Conservation (phyloP, 768 basidiomycete genomes). For the Pleurotus eryngii region DNA sequence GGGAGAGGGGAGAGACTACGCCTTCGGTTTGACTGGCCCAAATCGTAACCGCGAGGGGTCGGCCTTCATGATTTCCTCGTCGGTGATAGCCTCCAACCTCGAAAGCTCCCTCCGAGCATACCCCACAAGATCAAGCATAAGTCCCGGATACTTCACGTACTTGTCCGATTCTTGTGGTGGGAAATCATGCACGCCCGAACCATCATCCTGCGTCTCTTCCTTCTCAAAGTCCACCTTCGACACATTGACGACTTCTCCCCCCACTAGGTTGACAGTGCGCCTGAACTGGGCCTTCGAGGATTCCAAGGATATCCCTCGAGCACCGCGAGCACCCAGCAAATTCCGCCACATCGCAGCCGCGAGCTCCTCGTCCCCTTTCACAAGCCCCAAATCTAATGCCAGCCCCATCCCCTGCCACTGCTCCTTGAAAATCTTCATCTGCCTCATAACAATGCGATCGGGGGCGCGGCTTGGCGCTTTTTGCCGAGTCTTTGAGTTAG, state of each 20-base stretch:
- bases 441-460: constrained; percentile 74
- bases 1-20: neutral
- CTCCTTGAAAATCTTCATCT: constrained; percentile 90
- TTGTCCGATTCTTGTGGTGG: constrained; percentile 53
- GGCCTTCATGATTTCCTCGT: constrained; percentile 39
- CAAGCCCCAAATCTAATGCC: constrained; percentile 74
- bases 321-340: constrained; percentile 80
- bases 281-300: constrained; percentile 37
- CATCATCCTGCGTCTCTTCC: constrained; percentile 62
- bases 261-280: constrained; percentile 68
- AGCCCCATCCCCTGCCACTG: constrained; percentile 86
- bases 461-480: constrained; percentile 46
- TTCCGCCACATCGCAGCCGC: constrained; percentile 92
- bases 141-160: constrained; percentile 71
- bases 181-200: constrained; percentile 73
- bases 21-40: constrained; percentile 22
- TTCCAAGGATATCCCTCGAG: constrained; percentile 58
- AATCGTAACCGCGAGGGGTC: constrained; percentile 37
- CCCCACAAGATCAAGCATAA: constrained; percentile 65
- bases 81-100: constrained; percentile 55
- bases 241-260: constrained; percentile 60
- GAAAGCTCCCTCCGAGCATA: constrained; percentile 73
- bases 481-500: constrained; percentile 18
- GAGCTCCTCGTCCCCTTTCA: constrained; percentile 75
- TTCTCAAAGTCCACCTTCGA: constrained; percentile 53